phyloP scores from a whole-genome alignment of 2,329 filamentous ascomycete species.

The Clarireedia paspali region DNA sequence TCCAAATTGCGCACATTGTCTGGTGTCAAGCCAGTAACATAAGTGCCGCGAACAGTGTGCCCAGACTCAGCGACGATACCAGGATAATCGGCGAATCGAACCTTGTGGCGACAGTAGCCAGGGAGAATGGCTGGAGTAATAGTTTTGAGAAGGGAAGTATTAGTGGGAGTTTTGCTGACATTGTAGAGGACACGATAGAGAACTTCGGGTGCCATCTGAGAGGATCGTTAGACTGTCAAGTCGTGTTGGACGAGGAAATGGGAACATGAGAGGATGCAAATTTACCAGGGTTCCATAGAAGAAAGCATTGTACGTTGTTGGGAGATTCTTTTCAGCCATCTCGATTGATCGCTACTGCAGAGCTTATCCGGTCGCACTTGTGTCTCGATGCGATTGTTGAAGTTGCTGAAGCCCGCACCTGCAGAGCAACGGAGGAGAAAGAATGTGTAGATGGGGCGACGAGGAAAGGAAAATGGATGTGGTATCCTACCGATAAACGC shows the following conservation, averaged over 20 bases:
- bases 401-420: no score
- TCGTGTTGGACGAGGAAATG: not conserved
- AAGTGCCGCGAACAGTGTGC: conserved; percentile 62
- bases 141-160: conserved; percentile 38
- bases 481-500: no score
- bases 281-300: conserved; percentile 18
- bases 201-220: conserved; percentile 72
- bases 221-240: not conserved
- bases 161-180: conserved; percentile 34
- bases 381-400: no score
- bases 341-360: not conserved
- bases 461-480: no score
- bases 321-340: conserved; percentile 11
- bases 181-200: conserved; percentile 75
- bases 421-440: no score
- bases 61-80: conserved; percentile 55
- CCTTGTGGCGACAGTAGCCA: conserved; percentile 62
- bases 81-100: conserved; percentile 69
- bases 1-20: conserved; percentile 71
- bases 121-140: conserved; percentile 71
- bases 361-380: no score
- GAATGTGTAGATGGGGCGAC: no score
- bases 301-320: conserved; percentile 15
- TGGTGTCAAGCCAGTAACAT: conserved; percentile 70
- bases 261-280: not conserved